phyloP scores from a whole-genome alignment of 345 rosid species.

The Aquilaria malaccensis region DNA sequence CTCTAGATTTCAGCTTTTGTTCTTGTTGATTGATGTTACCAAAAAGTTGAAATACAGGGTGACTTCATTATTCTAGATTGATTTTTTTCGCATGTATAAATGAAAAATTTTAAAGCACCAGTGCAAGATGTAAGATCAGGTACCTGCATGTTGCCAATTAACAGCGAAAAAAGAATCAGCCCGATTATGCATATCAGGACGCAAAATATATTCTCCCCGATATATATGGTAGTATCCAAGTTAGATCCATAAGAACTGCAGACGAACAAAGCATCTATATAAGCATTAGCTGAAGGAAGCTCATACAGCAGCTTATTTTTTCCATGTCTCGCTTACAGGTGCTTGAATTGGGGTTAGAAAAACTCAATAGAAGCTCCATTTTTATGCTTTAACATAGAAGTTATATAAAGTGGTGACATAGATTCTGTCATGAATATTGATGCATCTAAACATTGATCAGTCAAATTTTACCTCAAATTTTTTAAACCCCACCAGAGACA shows the following conservation, averaged over 20 bases:
- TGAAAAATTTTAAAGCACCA: neutral
- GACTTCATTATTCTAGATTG: no score
- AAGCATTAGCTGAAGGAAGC: neutral
- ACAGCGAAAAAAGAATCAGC: slow-evolving; percentile 59
- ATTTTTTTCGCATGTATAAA: neutral
- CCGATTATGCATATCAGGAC: slow-evolving; percentile 63
- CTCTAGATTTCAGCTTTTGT: neutral
- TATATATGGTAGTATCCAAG: slow-evolving; percentile 58
- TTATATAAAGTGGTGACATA: neutral
- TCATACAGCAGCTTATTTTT: no score
- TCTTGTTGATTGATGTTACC: neutral
- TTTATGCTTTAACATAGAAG: no score
- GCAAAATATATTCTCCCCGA: slow-evolving; percentile 72
- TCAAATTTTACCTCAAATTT: slow-evolving; percentile 49
- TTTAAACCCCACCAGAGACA: slow-evolving; percentile 95
- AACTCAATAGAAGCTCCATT: no score
- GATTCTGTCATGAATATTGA: neutral
- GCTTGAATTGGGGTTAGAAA: no score
- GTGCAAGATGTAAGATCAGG: neutral
- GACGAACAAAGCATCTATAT: neutral
- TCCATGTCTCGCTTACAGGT: no score
- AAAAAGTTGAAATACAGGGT: no score
- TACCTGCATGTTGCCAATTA: slow-evolving; percentile 98
- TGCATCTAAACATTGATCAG: neutral
- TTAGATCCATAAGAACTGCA: slow-evolving; percentile 82